Conservation (phyloP, 2,329 filamentous ascomycete species). For the Diaporthe helianthi region DNA sequence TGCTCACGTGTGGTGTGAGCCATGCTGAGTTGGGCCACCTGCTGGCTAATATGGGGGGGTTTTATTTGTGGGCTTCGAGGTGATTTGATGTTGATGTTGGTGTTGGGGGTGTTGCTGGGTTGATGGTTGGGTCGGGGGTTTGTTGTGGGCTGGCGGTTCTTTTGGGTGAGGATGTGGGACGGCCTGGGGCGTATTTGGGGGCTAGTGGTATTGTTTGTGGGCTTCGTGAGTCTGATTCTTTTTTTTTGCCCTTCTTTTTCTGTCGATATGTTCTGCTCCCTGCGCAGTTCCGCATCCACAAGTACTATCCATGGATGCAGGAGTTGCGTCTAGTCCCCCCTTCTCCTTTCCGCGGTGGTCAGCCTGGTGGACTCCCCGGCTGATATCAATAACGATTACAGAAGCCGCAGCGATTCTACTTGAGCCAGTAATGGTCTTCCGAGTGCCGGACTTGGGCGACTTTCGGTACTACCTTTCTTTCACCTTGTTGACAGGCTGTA, state of each 20-base stretch:
- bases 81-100: conserved; percentile 3
- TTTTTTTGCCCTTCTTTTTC: no score
- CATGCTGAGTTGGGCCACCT: not conserved
- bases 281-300: no score
- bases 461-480: not conserved
- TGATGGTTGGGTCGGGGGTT: conserved; percentile 1
- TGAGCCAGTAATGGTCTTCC: not conserved
- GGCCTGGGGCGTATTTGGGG: not conserved
- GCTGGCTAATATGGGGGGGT: not conserved
- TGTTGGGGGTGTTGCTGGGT: not conserved
- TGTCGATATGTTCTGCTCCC: no score
- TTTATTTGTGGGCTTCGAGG: not conserved
- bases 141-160: not conserved
- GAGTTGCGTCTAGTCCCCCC: not conserved
- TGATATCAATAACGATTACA: not conserved
- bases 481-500: not conserved
- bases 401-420: not conserved
- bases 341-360: not conserved
- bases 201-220: not conserved
- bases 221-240: not conserved
- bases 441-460: not conserved
- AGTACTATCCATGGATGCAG: no score
- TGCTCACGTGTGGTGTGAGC: not conserved
- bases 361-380: no score
- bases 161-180: no score